Evolutionary conservation across 1,284 basidiomycete species (phyloP), one percentile per base, ranked within the genome.

Genomic region (Phlebopus sp.): DNA sequence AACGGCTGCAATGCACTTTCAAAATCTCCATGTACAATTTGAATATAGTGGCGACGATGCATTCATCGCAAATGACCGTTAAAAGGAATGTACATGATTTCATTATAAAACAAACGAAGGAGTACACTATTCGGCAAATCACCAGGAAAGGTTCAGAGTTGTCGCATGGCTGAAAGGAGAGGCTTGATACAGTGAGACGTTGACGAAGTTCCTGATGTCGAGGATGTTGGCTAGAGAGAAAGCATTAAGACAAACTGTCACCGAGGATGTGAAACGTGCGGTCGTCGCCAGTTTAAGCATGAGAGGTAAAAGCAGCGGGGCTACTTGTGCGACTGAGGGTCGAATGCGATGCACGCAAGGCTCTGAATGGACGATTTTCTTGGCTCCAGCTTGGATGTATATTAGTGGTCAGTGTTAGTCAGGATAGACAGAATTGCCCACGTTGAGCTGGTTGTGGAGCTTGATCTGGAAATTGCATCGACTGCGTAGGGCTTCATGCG

Each of bases 361-460:
- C 45, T 32, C 59, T 60, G 39, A 51, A 47, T 11, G 53, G 44
- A 30, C 51, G 64, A 27, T 50, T 36, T 21, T 64, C 67, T 7
- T 60, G 52, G 43, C 67, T 69, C 64, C 66, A 67, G 45, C 66
- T 65, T 51, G 25, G 37, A 6, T 39, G 46, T 21, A 44, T 11
- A 37, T 63, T 31, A 18, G 37, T 31, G 37, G 25, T 54, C 47
- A 31, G 17, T 5, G 1, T 25, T 25, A 4, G 11, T 40, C 15
- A 4, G 51, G 4, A 13, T 47, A 40, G 27, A 27, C 9, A 42
- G 5, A 44, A 47, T 46, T 17, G 51, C 63, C 56, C 47, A 73
- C 70, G 58, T 64, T 35, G 69, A 70, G 30, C 59, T 66, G n/a
- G 67, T 63, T 40, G 62, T 59, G 40, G 67, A 65, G 48, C 59